Conservation (phyloP, 768 basidiomycete species). For the Auriscalpium microsporum region DNA sequence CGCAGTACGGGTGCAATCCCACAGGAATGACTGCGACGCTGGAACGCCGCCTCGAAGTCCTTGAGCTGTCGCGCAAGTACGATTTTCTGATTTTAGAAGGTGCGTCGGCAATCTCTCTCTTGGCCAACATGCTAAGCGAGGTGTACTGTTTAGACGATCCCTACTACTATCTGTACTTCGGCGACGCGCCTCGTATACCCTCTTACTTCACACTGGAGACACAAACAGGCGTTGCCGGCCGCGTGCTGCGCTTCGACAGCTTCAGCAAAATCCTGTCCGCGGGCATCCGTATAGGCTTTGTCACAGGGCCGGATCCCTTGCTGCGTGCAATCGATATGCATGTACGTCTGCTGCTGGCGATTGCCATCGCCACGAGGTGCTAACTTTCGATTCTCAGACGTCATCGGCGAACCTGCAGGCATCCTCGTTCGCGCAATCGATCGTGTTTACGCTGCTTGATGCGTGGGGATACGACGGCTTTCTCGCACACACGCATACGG, state of each 20-base stretch:
- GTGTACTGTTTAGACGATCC: slow-evolving; percentile 54
- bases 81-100: slow-evolving; percentile 84
- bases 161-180: slow-evolving; percentile 73
- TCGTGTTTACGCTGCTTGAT: slow-evolving; percentile 48
- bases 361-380: not conserved
- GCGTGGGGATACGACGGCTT: slow-evolving; percentile 77
- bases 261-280: slow-evolving; percentile 76
- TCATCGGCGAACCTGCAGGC: slow-evolving; percentile 58
- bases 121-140: too few species aligned
- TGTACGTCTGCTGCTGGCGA: slow-evolving; percentile 32
- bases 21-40: slow-evolving; percentile 71
- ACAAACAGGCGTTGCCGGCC: slow-evolving; percentile 54
- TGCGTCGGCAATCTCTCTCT: slow-evolving; percentile 17
- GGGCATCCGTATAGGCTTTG: slow-evolving; percentile 77
- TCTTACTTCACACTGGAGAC: slow-evolving; percentile 80
- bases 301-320: slow-evolving; percentile 62
- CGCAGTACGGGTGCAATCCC: slow-evolving; percentile 78
- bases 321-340: slow-evolving; percentile 63
- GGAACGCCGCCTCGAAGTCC: slow-evolving; percentile 61
- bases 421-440: slow-evolving; percentile 55
- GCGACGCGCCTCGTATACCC: slow-evolving; percentile 48
- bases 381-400: slow-evolving; percentile 35
- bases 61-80: slow-evolving; percentile 62
- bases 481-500: slow-evolving; percentile 52
- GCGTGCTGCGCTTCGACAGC: slow-evolving; percentile 84